phyloP scores from a whole-genome alignment of 805 yeast genomes.

The Zygotorulaspora danielsina region DNA sequence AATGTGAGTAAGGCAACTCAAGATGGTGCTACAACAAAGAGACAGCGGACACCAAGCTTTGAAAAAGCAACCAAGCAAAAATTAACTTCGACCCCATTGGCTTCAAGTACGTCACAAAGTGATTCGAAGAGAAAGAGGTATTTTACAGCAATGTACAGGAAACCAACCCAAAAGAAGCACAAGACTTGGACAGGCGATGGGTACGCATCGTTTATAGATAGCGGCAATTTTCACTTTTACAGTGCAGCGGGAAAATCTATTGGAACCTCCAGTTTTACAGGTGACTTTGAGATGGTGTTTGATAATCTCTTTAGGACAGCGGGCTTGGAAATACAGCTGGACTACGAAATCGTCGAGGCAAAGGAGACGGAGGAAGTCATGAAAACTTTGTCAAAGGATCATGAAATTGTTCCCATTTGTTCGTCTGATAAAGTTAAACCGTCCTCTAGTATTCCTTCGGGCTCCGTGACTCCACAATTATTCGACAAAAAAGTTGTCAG shows the following conservation, averaged over 20 bases:
- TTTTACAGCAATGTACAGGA: slow-evolving; percentile 58
- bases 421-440: neutral
- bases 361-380: slow-evolving; percentile 18
- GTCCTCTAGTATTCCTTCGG: neutral
- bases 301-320: slow-evolving; percentile 51
- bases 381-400: neutral
- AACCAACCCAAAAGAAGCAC: slow-evolving; percentile 68
- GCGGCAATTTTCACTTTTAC: slow-evolving; percentile 25
- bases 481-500: slow-evolving; percentile 11
- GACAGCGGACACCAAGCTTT: neutral
- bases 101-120: neutral
- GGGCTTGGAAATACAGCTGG: slow-evolving; percentile 58
- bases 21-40: neutral
- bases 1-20: slow-evolving; percentile 1
- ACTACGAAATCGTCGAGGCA: slow-evolving; percentile 39
- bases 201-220: slow-evolving; percentile 37
- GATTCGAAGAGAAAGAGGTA: slow-evolving; percentile 3
- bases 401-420: neutral
- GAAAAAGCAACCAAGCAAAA: slow-evolving; percentile 3
- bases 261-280: slow-evolving; percentile 24
- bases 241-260: slow-evolving; percentile 29
- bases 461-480: slow-evolving; percentile 16
- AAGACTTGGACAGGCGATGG: slow-evolving; percentile 98
- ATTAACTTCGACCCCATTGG: neutral
- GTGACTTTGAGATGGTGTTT: slow-evolving; percentile 23